Base-by-base conservation (phyloP, 306 rosid species). In the Rubus parviflorus region DNA sequence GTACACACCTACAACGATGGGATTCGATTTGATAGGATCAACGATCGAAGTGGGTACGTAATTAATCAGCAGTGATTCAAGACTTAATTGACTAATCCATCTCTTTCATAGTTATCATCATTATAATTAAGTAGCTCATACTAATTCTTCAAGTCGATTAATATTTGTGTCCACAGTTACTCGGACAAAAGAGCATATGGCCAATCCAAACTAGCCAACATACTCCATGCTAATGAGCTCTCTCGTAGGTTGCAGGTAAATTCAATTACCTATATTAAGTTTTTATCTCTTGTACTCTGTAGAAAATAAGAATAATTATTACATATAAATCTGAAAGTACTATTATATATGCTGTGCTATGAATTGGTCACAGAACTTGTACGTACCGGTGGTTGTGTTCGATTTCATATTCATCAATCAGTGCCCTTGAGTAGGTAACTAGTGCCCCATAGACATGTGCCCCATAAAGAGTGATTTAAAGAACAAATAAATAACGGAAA, bases 161-260 rank as follows among this genome's bases (percentile, higher is more conserved):
- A 30, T 47, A 1, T 13, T 17, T 69, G 15, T 70, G 19, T 19
- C 57, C 16, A 73, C 86, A 92, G 98, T 77, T 95, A 95, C 80
- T 85, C 88, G 8, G 97, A 92, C 86, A 95, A 95, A 80, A 89
- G 25, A 73, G 97, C 98, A 0, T 95, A 95, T 42, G 98, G 98
- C 12, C 98, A 95, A 61, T 95, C 97, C 85, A 95, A 95, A 77
- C 78, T 92, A 73, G 95, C 97, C 38, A 95, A 92, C 86, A 82
- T 92, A 73, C 79, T 95, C 14, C 98, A 95, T 30, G 85, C 87
- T 51, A 90, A 88, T 5, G 98, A 92, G 81, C 92, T 95, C 43
- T 84, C 96, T 46, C 95, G 91, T 68, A 93, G 86, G 78, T 81
- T 92, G 37, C 48, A 81, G 93, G 98, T 94, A 64, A 90, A 45